Base-by-base conservation (phyloP, 208 protist species). In the Porcisia hertigi region DNA sequence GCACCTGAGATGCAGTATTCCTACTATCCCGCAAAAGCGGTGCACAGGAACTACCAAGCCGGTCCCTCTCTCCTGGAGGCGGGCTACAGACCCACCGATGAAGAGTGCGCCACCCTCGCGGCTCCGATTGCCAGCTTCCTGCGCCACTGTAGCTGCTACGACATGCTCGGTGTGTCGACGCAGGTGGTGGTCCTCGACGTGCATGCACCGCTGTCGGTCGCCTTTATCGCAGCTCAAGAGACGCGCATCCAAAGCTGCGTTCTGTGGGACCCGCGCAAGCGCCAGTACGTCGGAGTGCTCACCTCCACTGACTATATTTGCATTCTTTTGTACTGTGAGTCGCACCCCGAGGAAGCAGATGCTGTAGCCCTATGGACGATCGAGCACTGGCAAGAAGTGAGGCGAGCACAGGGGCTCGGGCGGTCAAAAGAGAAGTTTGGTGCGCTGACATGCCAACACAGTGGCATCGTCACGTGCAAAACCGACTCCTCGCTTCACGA, bases 191-290 rank as follows among this genome's bases (percentile, higher is more conserved):
- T 96, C 16, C 69, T 97, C 25, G 91, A 97, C 63, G 85, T 95
- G 20, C 82, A 94, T 34, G 83, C 86, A 9, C 81, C 91, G 11
- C 80, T 97, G 30, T 77, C 86, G 0, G 86, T 95, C 18, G 92
- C 92, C 52, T 97, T 97, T 75, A 94, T 97, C 53, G 91, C 92
- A 3, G 94, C 94, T 18, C 92, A 96, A 71, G 94, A 97, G 75
- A 95, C 90, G 58, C 85, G 91, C 30, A 83, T 97, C 14, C 79
- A 88, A 55, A 92, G 80, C 78, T 93, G 92, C 71, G 89, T 97
- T 7, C 66, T 97, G 39, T 97, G 94, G 92, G 90, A 96, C 73
- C 66, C 87, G 3, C 72, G 59, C 41, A 64, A 73, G 55, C 80
- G 84, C 16, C 64, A 73, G 70, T 94, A 90, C 81, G 88, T 91